phyloP scores from a whole-genome alignment of 2,329 filamentous ascomycete genomes.

The Fusarium paranaense region DNA sequence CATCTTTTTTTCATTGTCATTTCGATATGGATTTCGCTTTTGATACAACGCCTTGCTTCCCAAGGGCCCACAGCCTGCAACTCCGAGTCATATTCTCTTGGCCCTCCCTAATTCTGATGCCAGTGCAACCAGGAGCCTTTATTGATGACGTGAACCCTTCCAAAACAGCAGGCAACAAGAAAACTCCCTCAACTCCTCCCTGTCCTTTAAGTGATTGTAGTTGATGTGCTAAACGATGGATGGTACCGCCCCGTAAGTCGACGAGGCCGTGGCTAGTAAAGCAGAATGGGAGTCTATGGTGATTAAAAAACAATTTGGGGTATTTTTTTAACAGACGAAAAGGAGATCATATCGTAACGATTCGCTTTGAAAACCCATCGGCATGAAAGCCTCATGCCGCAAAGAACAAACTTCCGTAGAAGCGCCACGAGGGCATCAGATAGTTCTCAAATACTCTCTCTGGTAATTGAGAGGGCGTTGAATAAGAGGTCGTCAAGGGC shows the following conservation, averaged over 20 bases:
- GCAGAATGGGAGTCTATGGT: conserved; percentile 19
- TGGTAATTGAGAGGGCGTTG: neutral
- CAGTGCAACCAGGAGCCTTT: conserved; percentile 2
- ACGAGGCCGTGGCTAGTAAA: conserved; percentile 7
- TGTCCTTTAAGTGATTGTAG: conserved; percentile 17
- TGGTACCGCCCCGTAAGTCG: conserved; percentile 11
- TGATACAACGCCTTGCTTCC: conserved; percentile 20
- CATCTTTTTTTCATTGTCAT: conserved; percentile 10
- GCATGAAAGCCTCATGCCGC: neutral
- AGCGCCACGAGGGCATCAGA: neutral
- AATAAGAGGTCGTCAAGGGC: neutral
- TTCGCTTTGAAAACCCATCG: neutral
- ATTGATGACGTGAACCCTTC: neutral
- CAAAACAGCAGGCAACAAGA: conserved; percentile 5
- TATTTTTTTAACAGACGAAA: conserved; percentile 37
- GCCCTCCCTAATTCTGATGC: neutral
- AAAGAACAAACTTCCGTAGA: neutral
- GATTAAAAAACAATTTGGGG: conserved; percentile 40
- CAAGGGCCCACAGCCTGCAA: conserved; percentile 10
- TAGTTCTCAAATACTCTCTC: neutral
- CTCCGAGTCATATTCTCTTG: conserved; percentile 13
- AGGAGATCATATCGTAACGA: conserved; percentile 14
- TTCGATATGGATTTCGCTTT: conserved; percentile 7
- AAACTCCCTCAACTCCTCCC: conserved; percentile 41
- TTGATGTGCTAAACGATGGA: conserved; percentile 19